These are phyloP conservation scores for Aspergillus proliferans DNA, from an alignment of 2,329 filamentous ascomycete species.

Conservation along the genomic window DNA sequence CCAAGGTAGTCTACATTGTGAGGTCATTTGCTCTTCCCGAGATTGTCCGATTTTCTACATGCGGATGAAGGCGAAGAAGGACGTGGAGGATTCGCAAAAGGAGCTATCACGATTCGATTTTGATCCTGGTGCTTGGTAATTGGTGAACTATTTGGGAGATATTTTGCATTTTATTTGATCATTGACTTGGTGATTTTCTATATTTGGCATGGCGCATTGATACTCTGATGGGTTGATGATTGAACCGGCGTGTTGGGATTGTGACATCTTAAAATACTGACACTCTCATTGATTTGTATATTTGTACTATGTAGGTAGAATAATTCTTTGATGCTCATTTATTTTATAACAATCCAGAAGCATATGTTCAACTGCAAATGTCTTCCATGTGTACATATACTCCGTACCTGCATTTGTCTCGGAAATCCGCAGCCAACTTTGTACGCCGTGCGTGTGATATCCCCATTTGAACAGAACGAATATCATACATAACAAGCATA, in stretches of 20 bases:
- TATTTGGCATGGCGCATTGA: not conserved
- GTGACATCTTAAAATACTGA: not conserved
- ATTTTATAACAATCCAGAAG: not conserved
- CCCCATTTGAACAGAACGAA: no score
- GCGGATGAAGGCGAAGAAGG: constrained; percentile 99
- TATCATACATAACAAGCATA: no score
- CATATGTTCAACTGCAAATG: not conserved
- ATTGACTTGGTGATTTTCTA: not conserved
- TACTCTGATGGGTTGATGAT: not conserved
- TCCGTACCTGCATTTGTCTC: not conserved
- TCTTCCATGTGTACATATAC: not conserved
- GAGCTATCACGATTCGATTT: constrained; percentile 85
- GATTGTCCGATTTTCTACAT: constrained; percentile 99
- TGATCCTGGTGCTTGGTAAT: constrained; percentile 65
- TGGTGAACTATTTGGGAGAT: constrained; percentile 8
- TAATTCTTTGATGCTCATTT: no score
- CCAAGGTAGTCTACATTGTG: constrained; percentile 95
- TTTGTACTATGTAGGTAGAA: not conserved
- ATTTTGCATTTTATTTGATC: not conserved
- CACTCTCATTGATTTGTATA: not conserved
- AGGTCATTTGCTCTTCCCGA: constrained; percentile 92
- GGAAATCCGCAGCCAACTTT: not conserved
- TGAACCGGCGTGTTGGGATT: not conserved
- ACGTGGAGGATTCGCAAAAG: constrained; percentile 89
- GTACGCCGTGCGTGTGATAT: no score